Evolutionary conservation across 164 flowering plant species (phyloP).

Genomic region (Vitis vinifera): DNA sequence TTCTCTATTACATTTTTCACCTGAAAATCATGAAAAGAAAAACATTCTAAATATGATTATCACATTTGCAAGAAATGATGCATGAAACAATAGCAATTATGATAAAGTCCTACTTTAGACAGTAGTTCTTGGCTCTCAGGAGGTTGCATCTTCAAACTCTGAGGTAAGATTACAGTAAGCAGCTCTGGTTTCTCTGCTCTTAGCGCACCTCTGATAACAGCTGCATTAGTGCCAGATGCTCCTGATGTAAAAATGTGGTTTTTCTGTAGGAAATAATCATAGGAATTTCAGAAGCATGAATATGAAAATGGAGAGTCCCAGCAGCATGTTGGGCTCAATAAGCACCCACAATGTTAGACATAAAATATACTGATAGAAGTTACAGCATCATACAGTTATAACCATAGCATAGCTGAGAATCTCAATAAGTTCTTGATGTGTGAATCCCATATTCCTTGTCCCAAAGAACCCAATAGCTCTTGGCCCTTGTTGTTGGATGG

Average conservation of each 20-base stretch:
- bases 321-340: background rate
- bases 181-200: constrained; percentile 91
- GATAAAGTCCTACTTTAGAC: constrained; percentile 60
- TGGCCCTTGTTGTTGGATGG: constrained; percentile 98
- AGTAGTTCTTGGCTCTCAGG: constrained; percentile 97
- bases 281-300: constrained; percentile 1
- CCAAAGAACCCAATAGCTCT: constrained; percentile 96
- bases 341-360: background rate
- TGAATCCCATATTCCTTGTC: constrained; percentile 95
- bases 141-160: constrained; percentile 88
- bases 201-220: constrained; percentile 95
- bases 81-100: background rate
- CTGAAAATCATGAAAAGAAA: constrained; percentile 42
- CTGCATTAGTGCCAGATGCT: constrained; percentile 98
- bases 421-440: constrained; percentile 98
- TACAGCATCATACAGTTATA: constrained; percentile 70
- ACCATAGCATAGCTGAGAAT: constrained; percentile 98
- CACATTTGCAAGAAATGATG: background rate
- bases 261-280: constrained; percentile 51
- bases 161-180: constrained; percentile 95
- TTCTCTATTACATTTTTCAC: constrained; percentile 94
- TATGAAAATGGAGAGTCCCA: background rate
- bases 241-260: constrained; percentile 98
- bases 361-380: constrained; percentile 3
- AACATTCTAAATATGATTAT: background rate